Evolutionary conservation across 148 eudicot species (phyloP).

Genomic region (Nepenthes gracilis): DNA sequence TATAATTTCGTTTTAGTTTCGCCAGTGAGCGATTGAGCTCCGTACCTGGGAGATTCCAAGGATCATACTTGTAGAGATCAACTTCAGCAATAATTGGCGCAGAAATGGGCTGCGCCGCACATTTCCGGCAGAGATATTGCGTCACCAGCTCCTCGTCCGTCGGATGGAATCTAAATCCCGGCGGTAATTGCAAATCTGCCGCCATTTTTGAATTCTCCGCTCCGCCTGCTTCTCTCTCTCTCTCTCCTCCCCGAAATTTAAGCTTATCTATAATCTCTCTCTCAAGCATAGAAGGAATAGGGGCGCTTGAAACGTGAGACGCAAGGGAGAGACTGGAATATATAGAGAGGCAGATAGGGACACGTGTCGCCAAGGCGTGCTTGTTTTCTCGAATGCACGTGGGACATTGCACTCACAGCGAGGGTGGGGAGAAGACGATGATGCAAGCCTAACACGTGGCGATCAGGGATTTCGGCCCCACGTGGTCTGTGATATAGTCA

Average conservation of each 20-base stretch:
- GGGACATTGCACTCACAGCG: conserved; percentile 5
- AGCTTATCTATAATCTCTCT: too few relatives aligned
- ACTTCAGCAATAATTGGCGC: conserved; percentile 10
- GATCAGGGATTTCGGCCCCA: not conserved
- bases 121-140: conserved; percentile 10
- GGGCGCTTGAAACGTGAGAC: conserved; percentile 1
- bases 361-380: conserved; percentile 5
- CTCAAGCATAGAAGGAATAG: not conserved
- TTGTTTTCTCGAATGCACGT: conserved; percentile 6
- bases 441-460: conserved; percentile 2
- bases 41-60: conserved; percentile 14
- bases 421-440: not conserved
- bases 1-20: too few relatives aligned
- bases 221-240: not conserved
- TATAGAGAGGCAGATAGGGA: not conserved
- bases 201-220: not conserved
- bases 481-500: conserved; percentile 2
- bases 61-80: conserved; percentile 11
- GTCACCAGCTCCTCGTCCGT: conserved; percentile 10
- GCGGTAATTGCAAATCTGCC: conserved; percentile 2
- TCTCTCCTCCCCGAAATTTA: too few relatives aligned
- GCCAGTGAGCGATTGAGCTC: not conserved
- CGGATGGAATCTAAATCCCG: conserved; percentile 11
- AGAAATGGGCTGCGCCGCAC: conserved; percentile 10
- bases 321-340: conserved; percentile 7